Base-by-base conservation (phyloP, 306 rosid genomes). In the cucumber (Cucumis sativus) region DNA sequence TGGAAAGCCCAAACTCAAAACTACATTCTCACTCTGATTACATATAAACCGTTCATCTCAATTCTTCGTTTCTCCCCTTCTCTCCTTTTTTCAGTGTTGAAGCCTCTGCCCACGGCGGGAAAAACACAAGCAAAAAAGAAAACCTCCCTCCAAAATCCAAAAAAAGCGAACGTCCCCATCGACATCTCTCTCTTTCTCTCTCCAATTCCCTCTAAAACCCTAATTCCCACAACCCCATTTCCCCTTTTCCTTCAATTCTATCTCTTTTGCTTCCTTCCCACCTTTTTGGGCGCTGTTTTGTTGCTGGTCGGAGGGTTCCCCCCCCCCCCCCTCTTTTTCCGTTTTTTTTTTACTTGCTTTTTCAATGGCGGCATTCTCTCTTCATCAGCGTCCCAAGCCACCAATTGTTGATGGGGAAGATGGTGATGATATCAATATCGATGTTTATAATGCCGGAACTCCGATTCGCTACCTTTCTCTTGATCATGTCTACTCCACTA, bases 401-500 rank as follows among this genome's bases (percentile, higher is more conserved):
- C 80, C 1, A 13, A 11, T 65, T 40, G 4, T 17, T 0, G 79
- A 28, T 28, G 79, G 49, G 39, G 79, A 80, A 30, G 79, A 20
- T 7, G 91, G 83, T 41, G 98, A 88, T 39, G 94, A 90, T 71
- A 85, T 86, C n/a, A 66, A 56, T 67, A 52, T 88, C 81, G 97
- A 94, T 79, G 83, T 87, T 21, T 86, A 85, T 80, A 76, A 85
- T 55, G 79, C 75, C 17, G 90, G 89, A 2, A 81, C 99, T 15
- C 98, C 97, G 76, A 68, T 92, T 72, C 84, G 96, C 9, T 96
- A 92, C 84, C 92, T 91, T 2, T 89, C 97, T 2, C 90, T 96
- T 78, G 92, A 96, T 85, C 98, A 88, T 80, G 93, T 96, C 54
- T 96, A 96, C 83, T 96, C 99, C 23, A 83, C 96, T 70, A 92